Percentiles rank a stretch among this genome's conserved stretches.
Evolutionary conservation across 805 yeast genomes (phyloP).

Genomic region (Kodamaea sagamina): DNA sequence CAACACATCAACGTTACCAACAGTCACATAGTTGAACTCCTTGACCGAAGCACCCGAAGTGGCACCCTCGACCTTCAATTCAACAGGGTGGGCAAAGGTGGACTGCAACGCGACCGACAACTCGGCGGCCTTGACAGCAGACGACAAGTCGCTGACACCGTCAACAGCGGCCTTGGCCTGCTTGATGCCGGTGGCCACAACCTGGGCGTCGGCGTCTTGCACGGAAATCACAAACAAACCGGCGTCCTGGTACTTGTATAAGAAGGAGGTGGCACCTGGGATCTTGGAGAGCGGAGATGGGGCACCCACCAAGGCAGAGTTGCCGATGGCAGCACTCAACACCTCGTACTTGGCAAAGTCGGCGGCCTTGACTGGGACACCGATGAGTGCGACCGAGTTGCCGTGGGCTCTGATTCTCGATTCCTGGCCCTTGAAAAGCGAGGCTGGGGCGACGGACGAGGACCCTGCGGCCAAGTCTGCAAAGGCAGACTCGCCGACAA

Average conservation of each 20-base stretch:
- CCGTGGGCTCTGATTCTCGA: slow-evolving; percentile 66
- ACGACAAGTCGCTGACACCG: slow-evolving; percentile 54
- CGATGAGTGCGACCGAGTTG: slow-evolving; percentile 73
- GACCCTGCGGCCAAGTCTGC: slow-evolving; percentile 63
- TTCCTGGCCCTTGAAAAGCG: slow-evolving; percentile 63
- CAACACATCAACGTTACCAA: slow-evolving; percentile 82
- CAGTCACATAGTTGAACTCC: slow-evolving; percentile 81
- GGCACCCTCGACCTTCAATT: slow-evolving; percentile 34
- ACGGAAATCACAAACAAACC: slow-evolving; percentile 70
- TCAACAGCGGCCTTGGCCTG: slow-evolving; percentile 50
- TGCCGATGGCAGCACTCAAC: slow-evolving; percentile 67
- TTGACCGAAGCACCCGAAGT: slow-evolving; percentile 45
- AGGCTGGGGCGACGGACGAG: slow-evolving; percentile 37
- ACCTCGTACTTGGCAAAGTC: slow-evolving; percentile 69
- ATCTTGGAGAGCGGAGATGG: slow-evolving; percentile 50
- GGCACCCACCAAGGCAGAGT: slow-evolving; percentile 58
- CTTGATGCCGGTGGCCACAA: slow-evolving; percentile 63
- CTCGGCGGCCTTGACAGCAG: slow-evolving; percentile 47
- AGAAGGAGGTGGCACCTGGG: slow-evolving; percentile 51
- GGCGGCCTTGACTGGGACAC: slow-evolving; percentile 69
- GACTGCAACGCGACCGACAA: slow-evolving; percentile 46
- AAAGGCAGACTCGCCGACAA: slow-evolving; percentile 67
- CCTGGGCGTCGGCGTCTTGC: slow-evolving; percentile 17
- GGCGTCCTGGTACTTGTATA: slow-evolving; percentile 72
- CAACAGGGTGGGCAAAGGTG: slow-evolving; percentile 31